Percentiles rank a stretch among this genome's conserved stretches.
Evolutionary conservation across 345 rosid genomes (phyloP).

Genomic region (Anastatica hierochuntica): DNA sequence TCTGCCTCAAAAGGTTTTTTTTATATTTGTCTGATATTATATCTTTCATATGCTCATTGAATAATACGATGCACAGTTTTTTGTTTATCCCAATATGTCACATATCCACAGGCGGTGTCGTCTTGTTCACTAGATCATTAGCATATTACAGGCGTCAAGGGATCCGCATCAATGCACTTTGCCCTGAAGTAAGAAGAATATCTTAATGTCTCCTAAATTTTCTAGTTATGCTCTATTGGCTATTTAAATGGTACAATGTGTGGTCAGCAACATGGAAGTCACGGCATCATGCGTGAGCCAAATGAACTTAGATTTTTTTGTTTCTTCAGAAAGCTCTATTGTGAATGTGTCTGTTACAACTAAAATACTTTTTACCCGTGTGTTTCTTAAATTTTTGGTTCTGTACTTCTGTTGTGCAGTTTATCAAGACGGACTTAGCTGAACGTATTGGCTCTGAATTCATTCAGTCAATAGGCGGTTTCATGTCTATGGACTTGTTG

Average conservation of each 20-base stretch:
- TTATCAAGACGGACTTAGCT: constrained; percentile 63
- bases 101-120: constrained; percentile 53
- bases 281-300: not conserved
- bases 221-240: not conserved
- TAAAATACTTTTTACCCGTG: not conserved
- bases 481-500: constrained; percentile 62
- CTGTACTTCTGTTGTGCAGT: constrained; percentile 39
- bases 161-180: constrained; percentile 85
- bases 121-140: constrained; percentile 82
- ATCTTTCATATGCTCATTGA: not conserved
- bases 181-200: constrained; percentile 75
- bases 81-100: not conserved
- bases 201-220: constrained; percentile 8
- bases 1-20: constrained; percentile 65
- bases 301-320: not conserved
- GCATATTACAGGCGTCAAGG: constrained; percentile 45
- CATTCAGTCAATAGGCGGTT: constrained; percentile 54
- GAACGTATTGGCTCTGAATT: constrained; percentile 16
- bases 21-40: not conserved
- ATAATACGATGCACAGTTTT: not conserved
- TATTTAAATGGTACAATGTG: not conserved
- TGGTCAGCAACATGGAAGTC: not conserved
- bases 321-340: not conserved
- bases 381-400: not conserved
- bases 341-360: not conserved